Base-by-base conservation (phyloP, 2,329 filamentous ascomycete genomes). In the Incumbomyces lentus region DNA sequence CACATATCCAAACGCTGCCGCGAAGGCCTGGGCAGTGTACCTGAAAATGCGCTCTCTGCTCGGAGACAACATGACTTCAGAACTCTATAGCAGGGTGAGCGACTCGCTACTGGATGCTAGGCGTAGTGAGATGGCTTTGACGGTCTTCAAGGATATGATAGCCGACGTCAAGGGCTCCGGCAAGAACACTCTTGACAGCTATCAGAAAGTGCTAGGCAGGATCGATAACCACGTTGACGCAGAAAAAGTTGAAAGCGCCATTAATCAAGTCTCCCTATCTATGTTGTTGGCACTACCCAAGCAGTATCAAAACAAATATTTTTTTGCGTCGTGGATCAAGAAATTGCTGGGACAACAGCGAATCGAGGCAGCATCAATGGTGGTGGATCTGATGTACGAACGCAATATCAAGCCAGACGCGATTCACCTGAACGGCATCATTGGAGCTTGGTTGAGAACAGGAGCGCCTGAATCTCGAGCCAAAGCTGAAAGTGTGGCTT, bases 71-170 rank as follows among this genome's bases (percentile, higher is more conserved):
- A 82, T 88, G 67, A 75, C 70, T 2, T 79, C 89, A 58, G 68
- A 78, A 14, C 84, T 93, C 59, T 93, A 89, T 56, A 87, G 94
- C 60, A 69, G 75, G 50, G 74, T 89, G 31, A 80, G 83, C 39
- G 74, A 82, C 16, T 76, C 76, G 37, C 86, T 94, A 58, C 66
- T 95, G 19, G 71, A 79, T 17, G 73, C 78, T 6, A 76, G 79
- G 44, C 72, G 81, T 49, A 71, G 78, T 5, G 75, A 83, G 49
- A 73, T 81, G 49, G 86, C 85, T 1, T 72, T 90, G 46, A 77
- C 79, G 44, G 78, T 86, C 0, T 94, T 94, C 62, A 85, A 83
- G 55, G 86, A 95, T 61, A 93, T 95, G 87, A 88, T 94, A 79
- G 77, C 79, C 48, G 75, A 76, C 3, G 74, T 75, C 6, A 61